A percentile compares a stretch with the other conserved stretches of the same genome.
phyloP scores from a whole-genome alignment of 345 rosid species.

The sweet orange (Citrus sinensis) region DVS_A1.0 CM039161.1:23100001-23100500 shows the following conservation, averaged over 20 bases:
- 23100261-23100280: background rate
- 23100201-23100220: background rate
- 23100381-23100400: background rate
- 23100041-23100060: conserved; percentile 87
- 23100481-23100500: background rate
- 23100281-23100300: background rate
- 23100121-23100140: conserved; percentile 98
- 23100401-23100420: background rate
- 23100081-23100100: conserved; percentile 91
- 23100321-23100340: background rate
- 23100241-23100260: background rate
- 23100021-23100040: conserved; percentile 14
- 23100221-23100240: background rate
- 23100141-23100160: conserved; percentile 75
- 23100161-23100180: conserved; percentile 76
- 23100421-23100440: background rate
- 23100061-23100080: conserved; percentile 74
- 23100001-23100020: background rate
- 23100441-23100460: background rate
- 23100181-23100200: conserved; percentile 8
- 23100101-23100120: conserved; percentile 97
- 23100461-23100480: background rate
- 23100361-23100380: background rate
- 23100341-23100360: background rate
- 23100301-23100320: background rate